Conservation (phyloP, 164 flowering plant species). For the Malania oleifera region DNA sequence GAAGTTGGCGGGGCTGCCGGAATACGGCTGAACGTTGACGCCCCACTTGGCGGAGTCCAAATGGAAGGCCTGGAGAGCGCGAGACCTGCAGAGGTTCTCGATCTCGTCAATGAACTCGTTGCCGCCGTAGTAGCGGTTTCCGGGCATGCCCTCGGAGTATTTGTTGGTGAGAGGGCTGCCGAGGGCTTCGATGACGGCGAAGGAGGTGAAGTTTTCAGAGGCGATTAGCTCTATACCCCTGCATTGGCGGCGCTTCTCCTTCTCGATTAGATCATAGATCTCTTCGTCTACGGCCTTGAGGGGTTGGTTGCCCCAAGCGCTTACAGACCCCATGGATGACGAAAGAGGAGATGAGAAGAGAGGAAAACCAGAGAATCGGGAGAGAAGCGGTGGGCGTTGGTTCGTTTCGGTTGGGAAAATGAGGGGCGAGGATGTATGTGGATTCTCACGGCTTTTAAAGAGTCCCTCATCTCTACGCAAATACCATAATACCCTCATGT, state of each 20-base stretch:
- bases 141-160: conserved; percentile 98
- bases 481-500: too few species aligned
- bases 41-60: conserved; percentile 79
- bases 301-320: conserved; percentile 76
- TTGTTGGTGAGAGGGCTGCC: conserved; percentile 94
- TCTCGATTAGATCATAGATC: conserved; percentile 92
- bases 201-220: conserved; percentile 94
- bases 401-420: too few species aligned
- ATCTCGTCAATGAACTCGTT: conserved; percentile 95
- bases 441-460: too few species aligned
- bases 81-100: conserved; percentile 80
- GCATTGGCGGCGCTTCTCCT: conserved; percentile 92
- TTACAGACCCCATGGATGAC: conserved; percentile 71
- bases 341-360: not conserved
- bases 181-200: conserved; percentile 93
- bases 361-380: conserved; percentile 5
- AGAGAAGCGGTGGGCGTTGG: too few species aligned
- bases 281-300: conserved; percentile 63
- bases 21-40: conserved; percentile 96
- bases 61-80: conserved; percentile 74
- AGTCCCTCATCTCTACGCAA: too few species aligned
- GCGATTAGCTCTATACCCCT: conserved; percentile 96
- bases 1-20: conserved; percentile 93
- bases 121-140: conserved; percentile 96
- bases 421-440: too few species aligned